Conservation (phyloP, 2,329 filamentous ascomycete genomes). For the Mollisiaceae sp. region DNA sequence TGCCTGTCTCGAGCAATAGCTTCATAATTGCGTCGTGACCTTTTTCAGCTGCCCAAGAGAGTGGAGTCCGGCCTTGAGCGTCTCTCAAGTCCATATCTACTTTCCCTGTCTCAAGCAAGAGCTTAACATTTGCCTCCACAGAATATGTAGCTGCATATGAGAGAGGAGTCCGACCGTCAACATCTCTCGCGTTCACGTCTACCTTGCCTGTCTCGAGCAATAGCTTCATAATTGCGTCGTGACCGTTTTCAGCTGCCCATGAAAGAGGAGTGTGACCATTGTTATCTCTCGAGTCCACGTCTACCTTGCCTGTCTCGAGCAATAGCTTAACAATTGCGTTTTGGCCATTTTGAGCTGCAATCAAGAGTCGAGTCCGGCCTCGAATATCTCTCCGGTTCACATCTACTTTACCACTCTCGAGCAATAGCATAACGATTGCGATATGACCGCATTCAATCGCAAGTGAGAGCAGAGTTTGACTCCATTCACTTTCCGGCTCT, state of each 20-base stretch:
- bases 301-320: conserved; percentile 11
- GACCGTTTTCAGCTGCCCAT: conserved; percentile 6
- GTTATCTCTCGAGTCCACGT: conserved; percentile 21
- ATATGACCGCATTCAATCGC: no score
- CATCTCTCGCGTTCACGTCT: not conserved
- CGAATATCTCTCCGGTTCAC: conserved; percentile 16
- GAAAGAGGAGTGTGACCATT: conserved; percentile 18
- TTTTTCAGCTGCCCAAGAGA: conserved; percentile 18
- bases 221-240: conserved; percentile 11
- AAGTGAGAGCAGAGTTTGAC: no score
- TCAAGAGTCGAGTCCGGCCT: conserved; percentile 19
- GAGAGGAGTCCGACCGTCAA: not conserved
- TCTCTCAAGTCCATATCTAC: conserved; percentile 22
- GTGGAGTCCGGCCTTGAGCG: conserved; percentile 12
- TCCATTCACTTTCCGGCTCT: no score
- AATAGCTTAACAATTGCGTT: conserved; percentile 21
- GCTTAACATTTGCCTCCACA: not conserved
- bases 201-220: conserved; percentile 3
- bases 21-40: conserved; percentile 17
- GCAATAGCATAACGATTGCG: not conserved
- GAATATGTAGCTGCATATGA: not conserved
- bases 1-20: conserved; percentile 14
- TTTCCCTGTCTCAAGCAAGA: conserved; percentile 6
- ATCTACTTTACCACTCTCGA: conserved; percentile 17
- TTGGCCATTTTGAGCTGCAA: conserved; percentile 13